Evolutionary conservation across 1,284 basidiomycete species (phyloP).

Genomic region (Ganoderma resinaceum): DNA sequence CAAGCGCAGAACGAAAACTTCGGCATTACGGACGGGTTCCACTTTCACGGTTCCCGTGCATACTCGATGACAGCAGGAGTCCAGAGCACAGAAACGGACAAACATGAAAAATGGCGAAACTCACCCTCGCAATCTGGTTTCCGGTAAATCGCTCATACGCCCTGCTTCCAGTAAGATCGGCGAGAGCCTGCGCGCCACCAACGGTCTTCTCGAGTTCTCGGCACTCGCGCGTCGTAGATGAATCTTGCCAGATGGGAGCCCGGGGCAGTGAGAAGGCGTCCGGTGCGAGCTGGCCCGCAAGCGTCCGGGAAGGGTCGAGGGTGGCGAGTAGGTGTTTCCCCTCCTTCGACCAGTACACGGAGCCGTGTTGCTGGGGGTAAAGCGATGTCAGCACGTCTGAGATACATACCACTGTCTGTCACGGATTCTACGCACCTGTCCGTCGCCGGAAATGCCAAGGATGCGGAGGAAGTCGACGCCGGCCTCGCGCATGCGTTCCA

Average conservation of each 20-base stretch:
- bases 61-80: no score
- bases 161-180: slow-evolving; percentile 81
- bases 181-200: slow-evolving; percentile 76
- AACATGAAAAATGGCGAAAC: slow-evolving; percentile 27
- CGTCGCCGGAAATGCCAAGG: slow-evolving; percentile 75
- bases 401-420: background rate
- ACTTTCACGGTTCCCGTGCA: no score
- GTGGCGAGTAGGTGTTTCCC: slow-evolving; percentile 61
- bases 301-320: slow-evolving; percentile 58
- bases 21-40: no score
- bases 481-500: slow-evolving; percentile 69
- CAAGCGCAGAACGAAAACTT: no score
- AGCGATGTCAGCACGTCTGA: background rate
- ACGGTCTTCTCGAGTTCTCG: slow-evolving; percentile 67
- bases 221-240: slow-evolving; percentile 83
- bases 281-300: slow-evolving; percentile 63
- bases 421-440: slow-evolving; percentile 59
- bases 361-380: slow-evolving; percentile 82
- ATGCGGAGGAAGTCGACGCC: slow-evolving; percentile 67
- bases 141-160: slow-evolving; percentile 93
- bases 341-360: slow-evolving; percentile 82
- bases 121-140: slow-evolving; percentile 81
- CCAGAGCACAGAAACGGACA: background rate
- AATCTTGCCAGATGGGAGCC: slow-evolving; percentile 94
- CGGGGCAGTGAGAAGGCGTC: slow-evolving; percentile 74